A percentile compares a stretch with the other conserved stretches of the same genome.
These are phyloP conservation scores for Hemileia vastatrix DNA, from an alignment of 1,284 basidiomycete species.

Conservation along the genomic window DNA sequence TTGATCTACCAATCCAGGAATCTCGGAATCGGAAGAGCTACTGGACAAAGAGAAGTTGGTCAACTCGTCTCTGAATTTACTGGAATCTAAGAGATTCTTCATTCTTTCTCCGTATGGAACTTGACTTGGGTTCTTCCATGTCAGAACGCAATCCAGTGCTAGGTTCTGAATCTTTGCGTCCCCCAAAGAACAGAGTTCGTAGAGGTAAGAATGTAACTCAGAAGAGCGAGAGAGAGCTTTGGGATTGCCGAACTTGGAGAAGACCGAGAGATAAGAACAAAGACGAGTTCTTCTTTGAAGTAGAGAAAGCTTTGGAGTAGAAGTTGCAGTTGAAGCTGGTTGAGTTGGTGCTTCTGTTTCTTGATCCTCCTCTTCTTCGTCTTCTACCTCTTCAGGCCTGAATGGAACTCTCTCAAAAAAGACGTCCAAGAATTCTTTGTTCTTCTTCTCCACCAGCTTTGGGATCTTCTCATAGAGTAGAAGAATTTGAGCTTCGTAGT, in stretches of 20 bases:
- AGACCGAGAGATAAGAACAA: conserved; percentile 67
- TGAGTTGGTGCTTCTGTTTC: conserved; percentile 43
- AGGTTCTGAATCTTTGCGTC: conserved; percentile 68
- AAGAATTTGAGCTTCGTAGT: conserved; percentile 73
- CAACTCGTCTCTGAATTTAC: conserved; percentile 79
- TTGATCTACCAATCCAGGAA: conserved; percentile 36
- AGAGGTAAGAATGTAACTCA: conserved; percentile 60
- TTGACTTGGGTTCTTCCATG: conserved; percentile 68
- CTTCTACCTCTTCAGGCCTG: conserved; percentile 43
- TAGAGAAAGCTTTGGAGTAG: not conserved
- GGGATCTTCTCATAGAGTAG: conserved; percentile 57
- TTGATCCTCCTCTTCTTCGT: conserved; percentile 45
- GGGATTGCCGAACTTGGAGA: conserved; percentile 82
- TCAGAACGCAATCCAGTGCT: conserved; percentile 69
- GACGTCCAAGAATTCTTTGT: conserved; percentile 64
- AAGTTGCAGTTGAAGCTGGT: conserved; percentile 25
- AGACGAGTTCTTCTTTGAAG: conserved; percentile 50
- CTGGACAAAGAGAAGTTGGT: conserved; percentile 56
- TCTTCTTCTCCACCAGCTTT: conserved; percentile 69
- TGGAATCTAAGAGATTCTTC: conserved; percentile 67
- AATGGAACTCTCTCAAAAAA: conserved; percentile 53
- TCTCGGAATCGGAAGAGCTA: conserved; percentile 36
- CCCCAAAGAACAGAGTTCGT: conserved; percentile 69
- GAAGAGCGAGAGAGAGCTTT: conserved; percentile 68
- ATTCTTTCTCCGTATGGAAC: conserved; percentile 60